A percentile compares a stretch with the other conserved stretches of the same genome.
Evolutionary conservation across 75 land plant species (phyloP).

Genomic region (Sequoia sempervirens): DNA sequence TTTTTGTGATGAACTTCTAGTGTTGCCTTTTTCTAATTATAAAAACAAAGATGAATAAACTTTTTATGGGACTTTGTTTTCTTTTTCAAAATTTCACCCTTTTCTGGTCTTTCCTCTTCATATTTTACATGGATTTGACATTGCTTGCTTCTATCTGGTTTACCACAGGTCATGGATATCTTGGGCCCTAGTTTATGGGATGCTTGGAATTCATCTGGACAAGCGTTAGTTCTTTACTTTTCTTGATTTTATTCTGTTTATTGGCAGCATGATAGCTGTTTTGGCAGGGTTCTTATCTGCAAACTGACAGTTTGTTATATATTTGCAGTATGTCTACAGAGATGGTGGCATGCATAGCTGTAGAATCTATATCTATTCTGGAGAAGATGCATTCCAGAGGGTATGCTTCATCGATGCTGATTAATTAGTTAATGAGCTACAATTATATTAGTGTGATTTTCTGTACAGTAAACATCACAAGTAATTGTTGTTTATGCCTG

Average conservation of each 20-base stretch:
- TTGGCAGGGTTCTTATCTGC: neutral
- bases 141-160: neutral
- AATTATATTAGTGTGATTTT: neutral
- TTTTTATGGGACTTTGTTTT: neutral
- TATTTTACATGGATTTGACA: neutral
- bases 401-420: slow-evolving; percentile 41
- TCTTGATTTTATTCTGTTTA: neutral
- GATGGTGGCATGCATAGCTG: slow-evolving; percentile 91
- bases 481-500: neutral
- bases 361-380: slow-evolving; percentile 81
- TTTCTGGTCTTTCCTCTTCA: slow-evolving; percentile 3
- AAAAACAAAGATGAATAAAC: neutral
- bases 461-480: neutral
- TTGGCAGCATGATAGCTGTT: neutral
- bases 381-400: slow-evolving; percentile 85
- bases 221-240: slow-evolving; percentile 58
- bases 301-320: neutral
- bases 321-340: slow-evolving; percentile 69
- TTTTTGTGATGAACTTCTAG: neutral
- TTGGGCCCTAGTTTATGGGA: slow-evolving; percentile 96
- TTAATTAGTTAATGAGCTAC: slow-evolving; percentile 60
- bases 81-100: neutral
- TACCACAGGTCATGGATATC: slow-evolving; percentile 83
- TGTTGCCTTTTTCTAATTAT: neutral
- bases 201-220: slow-evolving; percentile 85